These are phyloP conservation scores for Zygoascus biomembranicola DNA, from an alignment of 805 yeast species.

Conservation along the genomic window DNA sequence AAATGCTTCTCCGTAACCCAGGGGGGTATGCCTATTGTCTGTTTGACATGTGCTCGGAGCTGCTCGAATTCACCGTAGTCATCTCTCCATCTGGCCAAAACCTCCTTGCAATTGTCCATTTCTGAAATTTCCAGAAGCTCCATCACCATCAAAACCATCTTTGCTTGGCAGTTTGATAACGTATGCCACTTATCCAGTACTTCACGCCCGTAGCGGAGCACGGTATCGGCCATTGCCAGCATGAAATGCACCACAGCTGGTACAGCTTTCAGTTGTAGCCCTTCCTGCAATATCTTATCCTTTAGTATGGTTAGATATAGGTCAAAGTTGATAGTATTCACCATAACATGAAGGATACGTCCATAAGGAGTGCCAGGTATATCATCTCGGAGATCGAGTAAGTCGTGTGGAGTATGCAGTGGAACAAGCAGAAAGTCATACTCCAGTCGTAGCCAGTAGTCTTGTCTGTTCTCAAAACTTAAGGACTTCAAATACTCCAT, in stretches of 20 bases:
- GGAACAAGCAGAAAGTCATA: constrained; percentile 8
- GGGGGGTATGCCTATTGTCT: constrained; percentile 3
- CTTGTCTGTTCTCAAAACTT: neutral
- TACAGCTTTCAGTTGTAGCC: constrained; percentile 6
- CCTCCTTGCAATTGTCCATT: constrained; percentile 6
- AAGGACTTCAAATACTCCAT: neutral
- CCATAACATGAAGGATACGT: constrained; percentile 7
- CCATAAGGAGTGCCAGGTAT: constrained; percentile 7
- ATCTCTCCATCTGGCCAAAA: constrained; percentile 8
- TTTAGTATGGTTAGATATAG: constrained; percentile 6
- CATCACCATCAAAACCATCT: constrained; percentile 5
- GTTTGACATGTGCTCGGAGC: neutral
- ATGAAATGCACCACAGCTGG: constrained; percentile 10
- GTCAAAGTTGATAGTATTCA: constrained; percentile 5
- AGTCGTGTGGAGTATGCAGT: constrained; percentile 3
- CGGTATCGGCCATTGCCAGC: constrained; percentile 8
- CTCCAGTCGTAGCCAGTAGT: constrained; percentile 7
- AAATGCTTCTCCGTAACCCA: constrained; percentile 7
- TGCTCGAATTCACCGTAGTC: constrained; percentile 6
- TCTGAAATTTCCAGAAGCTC: constrained; percentile 3
- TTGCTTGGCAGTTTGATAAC: constrained; percentile 7
- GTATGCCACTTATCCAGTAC: constrained; percentile 8
- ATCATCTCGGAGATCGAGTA: constrained; percentile 8
- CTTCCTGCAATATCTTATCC: constrained; percentile 1
- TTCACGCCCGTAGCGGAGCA: constrained; percentile 6